These are phyloP conservation scores for Lagenaria siceraria DNA, from an alignment of 306 rosid species.

Conservation along the genomic window DNA sequence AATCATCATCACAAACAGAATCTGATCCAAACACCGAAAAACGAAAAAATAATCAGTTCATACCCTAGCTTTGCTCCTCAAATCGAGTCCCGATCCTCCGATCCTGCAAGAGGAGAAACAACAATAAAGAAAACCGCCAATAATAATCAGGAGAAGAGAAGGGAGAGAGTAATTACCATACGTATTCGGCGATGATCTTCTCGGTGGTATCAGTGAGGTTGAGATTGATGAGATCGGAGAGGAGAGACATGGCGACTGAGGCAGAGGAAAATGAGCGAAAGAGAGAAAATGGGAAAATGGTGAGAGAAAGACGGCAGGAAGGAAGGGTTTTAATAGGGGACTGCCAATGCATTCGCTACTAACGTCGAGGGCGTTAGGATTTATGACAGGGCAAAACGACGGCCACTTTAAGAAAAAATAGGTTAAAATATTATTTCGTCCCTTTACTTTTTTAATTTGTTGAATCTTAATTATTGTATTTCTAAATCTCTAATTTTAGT, in stretches of 20 bases:
- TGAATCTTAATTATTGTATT: too few species aligned
- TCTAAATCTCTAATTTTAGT: too few species aligned
- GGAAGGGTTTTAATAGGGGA: not conserved
- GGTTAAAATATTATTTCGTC: too few species aligned
- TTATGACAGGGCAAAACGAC: not conserved
- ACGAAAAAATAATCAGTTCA: not conserved
- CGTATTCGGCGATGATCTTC: slow-evolving; percentile 71
- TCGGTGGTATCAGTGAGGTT: slow-evolving; percentile 47
- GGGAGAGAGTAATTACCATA: slow-evolving; percentile 32
- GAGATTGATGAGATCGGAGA: slow-evolving; percentile 61
- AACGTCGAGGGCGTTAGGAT: not conserved
- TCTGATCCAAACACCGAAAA: not conserved
- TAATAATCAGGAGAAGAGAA: not conserved
- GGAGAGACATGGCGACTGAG: slow-evolving; percentile 30
- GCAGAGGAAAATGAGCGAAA: not conserved
- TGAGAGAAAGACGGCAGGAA: not conserved
- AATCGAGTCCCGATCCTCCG: slow-evolving; percentile 45
- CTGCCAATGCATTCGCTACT: not conserved
- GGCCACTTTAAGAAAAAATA: too few species aligned
- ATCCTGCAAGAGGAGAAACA: slow-evolving; percentile 15
- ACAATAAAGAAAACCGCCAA: not conserved
- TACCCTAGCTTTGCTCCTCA: slow-evolving; percentile 54
- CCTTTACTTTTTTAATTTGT: too few species aligned
- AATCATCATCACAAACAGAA: not conserved
- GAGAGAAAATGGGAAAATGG: not conserved